Evolutionary conservation across 2,329 filamentous ascomycete genomes (phyloP).

Genomic region (Xylariales sp.): DNA sequence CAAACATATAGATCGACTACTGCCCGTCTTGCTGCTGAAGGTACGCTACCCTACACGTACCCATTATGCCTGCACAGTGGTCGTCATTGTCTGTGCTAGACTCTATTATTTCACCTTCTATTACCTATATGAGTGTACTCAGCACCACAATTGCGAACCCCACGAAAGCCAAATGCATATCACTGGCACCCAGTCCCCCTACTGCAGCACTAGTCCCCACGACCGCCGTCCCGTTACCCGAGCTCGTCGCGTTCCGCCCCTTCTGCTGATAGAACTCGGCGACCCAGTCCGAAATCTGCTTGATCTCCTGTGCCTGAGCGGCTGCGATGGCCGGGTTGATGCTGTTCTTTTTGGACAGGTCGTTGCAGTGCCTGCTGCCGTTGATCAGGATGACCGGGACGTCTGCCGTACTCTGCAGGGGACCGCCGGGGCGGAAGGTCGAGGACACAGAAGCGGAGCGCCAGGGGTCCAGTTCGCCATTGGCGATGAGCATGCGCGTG

Average conservation of each 20-base stretch:
- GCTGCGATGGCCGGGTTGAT: conserved; percentile 39
- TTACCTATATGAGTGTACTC: no score
- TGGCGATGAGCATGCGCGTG: conserved; percentile 52
- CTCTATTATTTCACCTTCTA: no score
- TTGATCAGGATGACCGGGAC: conserved; percentile 50
- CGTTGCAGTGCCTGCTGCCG: conserved; percentile 51
- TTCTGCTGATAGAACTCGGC: conserved; percentile 36
- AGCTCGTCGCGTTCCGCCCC: not conserved
- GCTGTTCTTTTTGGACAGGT: conserved; percentile 43
- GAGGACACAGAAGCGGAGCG: conserved; percentile 48
- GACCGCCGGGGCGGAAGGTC: conserved; percentile 48
- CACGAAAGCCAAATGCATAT: no score
- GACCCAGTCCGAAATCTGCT: conserved; percentile 50
- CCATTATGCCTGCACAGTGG: no score
- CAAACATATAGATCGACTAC: no score
- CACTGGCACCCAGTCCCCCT: no score
- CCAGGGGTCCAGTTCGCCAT: conserved; percentile 59
- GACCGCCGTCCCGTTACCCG: not conserved
- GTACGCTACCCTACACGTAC: no score
- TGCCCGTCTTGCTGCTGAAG: no score
- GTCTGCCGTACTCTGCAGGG: conserved; percentile 39
- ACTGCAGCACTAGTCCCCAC: no score
- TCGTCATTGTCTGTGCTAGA: no score
- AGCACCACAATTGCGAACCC: no score
- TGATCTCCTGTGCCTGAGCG: conserved; percentile 42